Evolutionary conservation across 2,329 filamentous ascomycete species (phyloP).

Genomic region (Ophiostoma ulmi): DNA sequence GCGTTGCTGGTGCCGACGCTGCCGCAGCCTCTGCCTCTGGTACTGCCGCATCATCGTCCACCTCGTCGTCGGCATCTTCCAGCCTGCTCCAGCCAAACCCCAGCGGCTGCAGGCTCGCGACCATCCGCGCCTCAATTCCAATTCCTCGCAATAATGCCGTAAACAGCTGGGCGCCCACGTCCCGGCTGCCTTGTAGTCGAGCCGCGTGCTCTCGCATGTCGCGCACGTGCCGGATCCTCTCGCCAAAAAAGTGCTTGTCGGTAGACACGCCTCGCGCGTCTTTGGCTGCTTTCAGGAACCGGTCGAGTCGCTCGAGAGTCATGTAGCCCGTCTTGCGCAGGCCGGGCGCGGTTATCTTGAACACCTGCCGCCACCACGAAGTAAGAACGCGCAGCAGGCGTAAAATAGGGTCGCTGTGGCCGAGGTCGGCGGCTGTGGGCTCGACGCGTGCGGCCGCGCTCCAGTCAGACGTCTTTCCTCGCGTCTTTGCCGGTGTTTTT

Average conservation of each 20-base stretch:
- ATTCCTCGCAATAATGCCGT: conserved; percentile 76
- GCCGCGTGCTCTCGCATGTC: conserved; percentile 66
- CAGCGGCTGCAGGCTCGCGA: conserved; percentile 76
- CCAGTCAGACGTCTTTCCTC: conserved; percentile 25
- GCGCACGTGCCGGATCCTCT: conserved; percentile 61
- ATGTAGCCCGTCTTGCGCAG: conserved; percentile 89
- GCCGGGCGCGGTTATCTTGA: conserved; percentile 69
- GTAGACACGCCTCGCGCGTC: conserved; percentile 40
- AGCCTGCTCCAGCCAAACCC: conserved; percentile 88
- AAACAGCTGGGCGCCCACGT: conserved; percentile 84
- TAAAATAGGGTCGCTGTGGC: conserved; percentile 74
- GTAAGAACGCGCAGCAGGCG: conserved; percentile 70
- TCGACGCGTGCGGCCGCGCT: conserved; percentile 54
- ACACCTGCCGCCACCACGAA: conserved; percentile 83
- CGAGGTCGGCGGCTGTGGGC: conserved; percentile 67
- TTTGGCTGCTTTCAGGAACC: conserved; percentile 61
- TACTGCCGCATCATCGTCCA: conserved; percentile 30
- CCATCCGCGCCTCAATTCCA: conserved; percentile 75
- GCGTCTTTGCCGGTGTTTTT: conserved; percentile 21
- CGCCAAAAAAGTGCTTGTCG: conserved; percentile 60
- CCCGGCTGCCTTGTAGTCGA: conserved; percentile 71
- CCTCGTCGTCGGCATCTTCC: conserved; percentile 65
- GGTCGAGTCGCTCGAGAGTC: conserved; percentile 65
- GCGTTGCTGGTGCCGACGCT: background rate
- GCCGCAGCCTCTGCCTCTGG: conserved; percentile 17